Percentiles rank a stretch among this genome's conserved stretches.
Evolutionary conservation across 352 stramenopile genomes (phyloP).

Genomic region (Thraustochytrium sp.): DNA sequence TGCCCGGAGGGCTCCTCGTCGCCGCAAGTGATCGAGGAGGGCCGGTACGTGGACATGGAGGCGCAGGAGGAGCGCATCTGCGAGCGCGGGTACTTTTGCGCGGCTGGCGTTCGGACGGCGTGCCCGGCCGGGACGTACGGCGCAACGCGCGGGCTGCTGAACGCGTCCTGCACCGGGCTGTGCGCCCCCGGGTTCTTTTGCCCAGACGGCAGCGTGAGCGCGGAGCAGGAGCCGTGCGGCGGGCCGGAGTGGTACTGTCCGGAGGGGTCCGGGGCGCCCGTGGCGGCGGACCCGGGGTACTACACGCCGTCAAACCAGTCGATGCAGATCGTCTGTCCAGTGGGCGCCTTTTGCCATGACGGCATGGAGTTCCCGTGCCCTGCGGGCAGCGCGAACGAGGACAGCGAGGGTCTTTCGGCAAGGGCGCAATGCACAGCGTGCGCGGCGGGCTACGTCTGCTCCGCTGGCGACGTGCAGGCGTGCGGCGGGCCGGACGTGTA

Average conservation of each 20-base stretch:
- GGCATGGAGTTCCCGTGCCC: conserved; percentile 16
- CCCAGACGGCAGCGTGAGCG: conserved; percentile 47
- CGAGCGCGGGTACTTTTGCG: conserved; percentile 43
- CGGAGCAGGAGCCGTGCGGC: conserved; percentile 55
- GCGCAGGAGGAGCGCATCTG: conserved; percentile 38
- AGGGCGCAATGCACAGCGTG: not conserved
- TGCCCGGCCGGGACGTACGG: conserved; percentile 67
- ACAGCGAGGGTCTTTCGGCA: not conserved
- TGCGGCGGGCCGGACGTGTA: conserved; percentile 50
- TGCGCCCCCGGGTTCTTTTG: conserved; percentile 69
- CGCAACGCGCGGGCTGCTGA: conserved; percentile 51
- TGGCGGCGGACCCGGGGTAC: conserved; percentile 59
- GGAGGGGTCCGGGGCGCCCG: conserved; percentile 58
- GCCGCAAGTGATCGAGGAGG: conserved; percentile 38
- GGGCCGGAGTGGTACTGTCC: conserved; percentile 60
- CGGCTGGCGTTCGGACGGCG: conserved; percentile 37
- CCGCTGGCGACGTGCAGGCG: not conserved
- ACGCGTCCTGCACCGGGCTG: conserved; percentile 57
- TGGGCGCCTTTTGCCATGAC: not conserved
- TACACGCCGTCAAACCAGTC: conserved; percentile 52
- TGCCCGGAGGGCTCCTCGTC: conserved; percentile 51
- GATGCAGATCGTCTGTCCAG: not conserved
- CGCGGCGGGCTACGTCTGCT: conserved; percentile 39
- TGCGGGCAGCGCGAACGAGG: not conserved
- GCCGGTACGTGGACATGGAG: conserved; percentile 41